phyloP scores from a whole-genome alignment of 352 stramenopile species.

The Phytophthora pisi region DNA sequence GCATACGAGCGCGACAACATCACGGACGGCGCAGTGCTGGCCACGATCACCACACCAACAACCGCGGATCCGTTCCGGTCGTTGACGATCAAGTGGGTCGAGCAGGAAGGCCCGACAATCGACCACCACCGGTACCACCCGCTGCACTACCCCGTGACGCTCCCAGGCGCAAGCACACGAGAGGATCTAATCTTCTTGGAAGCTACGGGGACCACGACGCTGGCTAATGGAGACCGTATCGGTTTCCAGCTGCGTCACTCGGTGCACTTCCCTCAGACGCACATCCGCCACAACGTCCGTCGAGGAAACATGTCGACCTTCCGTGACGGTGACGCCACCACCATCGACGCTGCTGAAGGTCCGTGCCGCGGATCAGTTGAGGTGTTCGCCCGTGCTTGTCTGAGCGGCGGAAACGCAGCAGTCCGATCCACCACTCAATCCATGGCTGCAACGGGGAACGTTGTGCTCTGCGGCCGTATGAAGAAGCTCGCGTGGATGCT shows the following conservation, averaged over 20 bases:
- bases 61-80: conserved; percentile 52
- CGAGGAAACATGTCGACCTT: conserved; percentile 65
- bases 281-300: conserved; percentile 33
- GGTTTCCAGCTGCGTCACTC: conserved; percentile 73
- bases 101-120: conserved; percentile 37
- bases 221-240: conserved; percentile 57
- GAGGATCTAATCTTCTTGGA: conserved; percentile 72
- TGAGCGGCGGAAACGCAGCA: conserved; percentile 38
- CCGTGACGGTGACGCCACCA: conserved; percentile 39
- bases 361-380: conserved; percentile 31
- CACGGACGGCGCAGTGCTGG: conserved; percentile 53
- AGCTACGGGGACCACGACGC: conserved; percentile 46
- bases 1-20: conserved; percentile 55
- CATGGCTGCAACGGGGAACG: conserved; percentile 37
- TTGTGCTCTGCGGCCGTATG: conserved; percentile 65
- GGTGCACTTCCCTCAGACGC: conserved; percentile 59
- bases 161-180: conserved; percentile 39
- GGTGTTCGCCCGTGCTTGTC: conserved; percentile 37
- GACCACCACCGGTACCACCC: conserved; percentile 44
- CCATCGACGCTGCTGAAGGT: conserved; percentile 27
- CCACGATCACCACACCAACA: conserved; percentile 49
- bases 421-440: conserved; percentile 36
- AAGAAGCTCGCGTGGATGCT: conserved; percentile 73
- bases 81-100: conserved; percentile 67
- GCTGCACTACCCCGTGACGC: conserved; percentile 44